Percentiles rank a stretch among this genome's conserved stretches.
Evolutionary conservation across 2,329 filamentous ascomycete species (phyloP).

Genomic region (Cladosporium oxysporum): DNA sequence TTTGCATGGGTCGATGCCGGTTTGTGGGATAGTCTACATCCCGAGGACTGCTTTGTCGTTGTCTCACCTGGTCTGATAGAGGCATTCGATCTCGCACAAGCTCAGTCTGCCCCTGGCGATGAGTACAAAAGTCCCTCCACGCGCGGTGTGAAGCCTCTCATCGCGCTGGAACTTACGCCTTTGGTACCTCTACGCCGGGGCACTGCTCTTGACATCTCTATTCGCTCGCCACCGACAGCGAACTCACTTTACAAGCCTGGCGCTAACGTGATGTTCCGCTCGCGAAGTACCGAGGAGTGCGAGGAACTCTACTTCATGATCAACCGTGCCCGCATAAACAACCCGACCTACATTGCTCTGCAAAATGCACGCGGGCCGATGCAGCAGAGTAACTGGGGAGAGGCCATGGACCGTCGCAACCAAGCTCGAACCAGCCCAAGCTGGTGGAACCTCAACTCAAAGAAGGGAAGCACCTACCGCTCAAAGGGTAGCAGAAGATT

Average conservation of each 20-base stretch:
- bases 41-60: slow-evolving; percentile 63
- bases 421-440: slow-evolving; percentile 49
- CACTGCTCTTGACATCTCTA: slow-evolving; percentile 89
- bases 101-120: slow-evolving; percentile 42
- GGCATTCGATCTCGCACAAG: slow-evolving; percentile 58
- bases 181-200: slow-evolving; percentile 87
- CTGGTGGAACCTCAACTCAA: slow-evolving; percentile 56
- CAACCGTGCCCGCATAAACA: slow-evolving; percentile 86
- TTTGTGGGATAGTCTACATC: slow-evolving; percentile 61
- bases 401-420: slow-evolving; percentile 54
- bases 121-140: slow-evolving; percentile 42
- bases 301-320: slow-evolving; percentile 81
- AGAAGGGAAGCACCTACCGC: slow-evolving; percentile 56
- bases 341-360: slow-evolving; percentile 81
- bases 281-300: slow-evolving; percentile 73
- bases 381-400: slow-evolving; percentile 51
- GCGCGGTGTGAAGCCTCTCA: slow-evolving; percentile 51
- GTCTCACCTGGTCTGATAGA: slow-evolving; percentile 66
- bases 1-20: slow-evolving; percentile 66
- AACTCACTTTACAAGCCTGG: slow-evolving; percentile 68
- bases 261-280: slow-evolving; percentile 89
- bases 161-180: slow-evolving; percentile 84
- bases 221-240: slow-evolving; percentile 78
- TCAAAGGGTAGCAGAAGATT: slow-evolving; percentile 53
- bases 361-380: slow-evolving; percentile 68